phyloP scores from a whole-genome alignment of 2,329 filamentous ascomycete species.

The Hypoxylon sp. region DNA sequence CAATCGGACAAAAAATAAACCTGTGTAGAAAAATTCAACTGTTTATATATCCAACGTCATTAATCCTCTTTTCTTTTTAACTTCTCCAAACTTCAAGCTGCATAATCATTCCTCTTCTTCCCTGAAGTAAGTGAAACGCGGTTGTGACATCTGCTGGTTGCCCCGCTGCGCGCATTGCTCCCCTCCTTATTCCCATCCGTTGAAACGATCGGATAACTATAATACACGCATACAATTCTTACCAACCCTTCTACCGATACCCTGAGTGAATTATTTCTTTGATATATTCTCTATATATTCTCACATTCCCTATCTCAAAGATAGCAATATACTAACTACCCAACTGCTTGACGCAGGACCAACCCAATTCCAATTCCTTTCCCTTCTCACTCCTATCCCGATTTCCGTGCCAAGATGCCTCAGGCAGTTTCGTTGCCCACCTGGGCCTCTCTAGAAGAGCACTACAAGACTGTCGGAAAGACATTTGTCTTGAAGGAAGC shows the following conservation, averaged over 20 bases:
- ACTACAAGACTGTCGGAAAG: constrained; percentile 89
- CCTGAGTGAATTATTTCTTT: background rate
- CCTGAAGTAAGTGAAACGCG: constrained; percentile 38
- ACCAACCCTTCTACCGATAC: background rate
- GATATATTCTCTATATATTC: background rate
- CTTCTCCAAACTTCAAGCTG: background rate
- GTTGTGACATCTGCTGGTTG: constrained; percentile 33
- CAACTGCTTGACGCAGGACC: constrained; percentile 22
- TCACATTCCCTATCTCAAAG: background rate
- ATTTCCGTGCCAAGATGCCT: constrained; percentile 69
- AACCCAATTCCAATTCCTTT: constrained; percentile 1
- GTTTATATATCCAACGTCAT: constrained; percentile 23
- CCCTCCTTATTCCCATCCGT: background rate
- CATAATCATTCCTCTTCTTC: constrained; percentile 20
- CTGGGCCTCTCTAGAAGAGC: constrained; percentile 92
- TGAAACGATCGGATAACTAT: constrained; percentile 8
- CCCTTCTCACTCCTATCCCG: constrained; percentile 1
- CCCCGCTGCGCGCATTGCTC: constrained; percentile 19
- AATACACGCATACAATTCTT: constrained; percentile 15
- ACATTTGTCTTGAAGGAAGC: constrained; percentile 93
- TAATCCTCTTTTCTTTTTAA: background rate
- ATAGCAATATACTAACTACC: constrained; percentile 15
- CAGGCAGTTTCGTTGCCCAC: constrained; percentile 88
- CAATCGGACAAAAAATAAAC: constrained; percentile 3
- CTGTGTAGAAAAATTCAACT: constrained; percentile 3